Evolutionary conservation across 148 eudicot species (phyloP).

Genomic region (Silene uniflora): DNA sequence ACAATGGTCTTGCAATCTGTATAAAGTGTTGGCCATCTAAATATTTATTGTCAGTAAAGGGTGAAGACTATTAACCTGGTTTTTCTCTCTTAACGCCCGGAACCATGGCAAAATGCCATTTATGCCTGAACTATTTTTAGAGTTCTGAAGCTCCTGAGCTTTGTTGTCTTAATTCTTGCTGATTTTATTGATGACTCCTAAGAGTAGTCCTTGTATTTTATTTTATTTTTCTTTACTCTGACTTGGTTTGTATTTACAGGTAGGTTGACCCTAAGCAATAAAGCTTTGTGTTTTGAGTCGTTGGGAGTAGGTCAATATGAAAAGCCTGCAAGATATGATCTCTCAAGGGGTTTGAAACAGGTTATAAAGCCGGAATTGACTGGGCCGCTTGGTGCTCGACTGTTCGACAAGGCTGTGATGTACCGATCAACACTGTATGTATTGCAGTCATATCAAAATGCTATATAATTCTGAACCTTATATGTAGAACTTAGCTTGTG

Average conservation of each 20-base stretch:
- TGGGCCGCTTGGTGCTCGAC: slow-evolving; percentile 89
- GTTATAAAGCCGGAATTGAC: slow-evolving; percentile 80
- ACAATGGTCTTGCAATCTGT: not conserved
- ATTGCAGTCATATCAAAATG: slow-evolving; percentile 20
- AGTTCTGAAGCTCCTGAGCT: not conserved
- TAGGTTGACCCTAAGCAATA: slow-evolving; percentile 69
- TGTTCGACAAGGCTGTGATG: slow-evolving; percentile 91
- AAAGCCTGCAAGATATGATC: slow-evolving; percentile 71
- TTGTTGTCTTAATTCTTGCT: slow-evolving; percentile 9
- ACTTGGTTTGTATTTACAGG: slow-evolving; percentile 36
- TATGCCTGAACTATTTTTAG: not conserved
- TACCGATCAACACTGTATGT: slow-evolving; percentile 73
- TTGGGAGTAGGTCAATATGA: slow-evolving; percentile 76
- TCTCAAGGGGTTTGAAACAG: slow-evolving; percentile 71
- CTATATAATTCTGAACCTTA: slow-evolving; percentile 20
- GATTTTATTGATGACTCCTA: not conserved
- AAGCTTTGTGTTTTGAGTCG: slow-evolving; percentile 77
- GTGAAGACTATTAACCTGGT: not conserved
- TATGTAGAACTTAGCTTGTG: slow-evolving; percentile 50
- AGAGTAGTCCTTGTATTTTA: not conserved
- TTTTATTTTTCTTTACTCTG: not conserved
- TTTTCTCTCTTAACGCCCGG: not conserved
- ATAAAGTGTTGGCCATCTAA: too few species aligned
- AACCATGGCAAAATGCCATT: slow-evolving; percentile 9
- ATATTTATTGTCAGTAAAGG: not conserved